Evolutionary conservation across 2,329 filamentous ascomycete species (phyloP), one percentile per base, ranked within the genome.

Genomic region (Fusarium irregulare): DNA sequence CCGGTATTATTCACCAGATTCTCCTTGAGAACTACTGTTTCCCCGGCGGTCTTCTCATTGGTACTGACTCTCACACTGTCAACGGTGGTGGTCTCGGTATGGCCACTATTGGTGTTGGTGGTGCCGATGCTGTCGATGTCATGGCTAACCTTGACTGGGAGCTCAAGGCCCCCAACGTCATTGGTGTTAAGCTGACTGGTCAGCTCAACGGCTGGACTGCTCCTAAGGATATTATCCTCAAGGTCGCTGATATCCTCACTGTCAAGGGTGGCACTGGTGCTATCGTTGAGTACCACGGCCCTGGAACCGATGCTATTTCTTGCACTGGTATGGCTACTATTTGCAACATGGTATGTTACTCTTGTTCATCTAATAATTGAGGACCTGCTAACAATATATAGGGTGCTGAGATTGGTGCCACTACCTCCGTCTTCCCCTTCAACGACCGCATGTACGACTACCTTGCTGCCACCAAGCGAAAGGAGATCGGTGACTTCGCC

Each of bases 1-100:
- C 95, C 80, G 96, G 96, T 88, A 99, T 98, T 82, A 99, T 99
- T 77, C 96, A 99, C 86, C 96, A 98, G 87, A 98, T 98, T 79
- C 84, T 98, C 71, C 89, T 98, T 64, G 96, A 99, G 87, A 98
- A 98, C 88, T 98, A 98, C 83, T 94, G 94, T 81, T 98, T 98
- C 91, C 96, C 96, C 73, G 96, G 96, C 88, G 95, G 92, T 89
- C 89, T 99, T 64, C 90, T 99, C 80, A 98, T 98, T 80, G 96
- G 96, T 82, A 98, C 95, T 75, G 95, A 98, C 83, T 97, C 94
- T 61, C 96, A 99, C 87, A 98, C 96, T 64, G 95, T 95, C 78
- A 99, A 99, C 81, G 95, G 89, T 78, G 95, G 95, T 87, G 95
- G 95, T 89, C 91, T 98, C 63, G 94, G 94, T 81, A 97, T 97